Evolutionary conservation across 2,329 filamentous ascomycete genomes (phyloP).

Genomic region (Elsinoe arachidis): DNA sequence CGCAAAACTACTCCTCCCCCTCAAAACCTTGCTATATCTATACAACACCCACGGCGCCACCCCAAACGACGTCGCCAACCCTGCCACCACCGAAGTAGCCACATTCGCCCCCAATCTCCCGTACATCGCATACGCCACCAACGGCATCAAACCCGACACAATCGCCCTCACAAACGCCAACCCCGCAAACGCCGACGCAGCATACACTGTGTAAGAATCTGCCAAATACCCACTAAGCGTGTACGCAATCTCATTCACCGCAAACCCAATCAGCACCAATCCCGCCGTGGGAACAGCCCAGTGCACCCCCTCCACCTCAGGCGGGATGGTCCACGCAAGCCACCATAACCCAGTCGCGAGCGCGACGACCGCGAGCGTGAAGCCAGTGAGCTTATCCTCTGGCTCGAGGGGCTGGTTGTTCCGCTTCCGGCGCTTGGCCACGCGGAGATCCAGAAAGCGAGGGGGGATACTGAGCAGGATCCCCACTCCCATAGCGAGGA

Average conservation of each 20-base stretch:
- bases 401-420: slow-evolving; percentile 26
- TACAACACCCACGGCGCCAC: neutral
- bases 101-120: neutral
- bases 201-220: too few relatives aligned
- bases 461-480: slow-evolving; percentile 35
- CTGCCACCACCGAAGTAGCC: neutral
- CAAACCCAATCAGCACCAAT: slow-evolving; percentile 37
- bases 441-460: slow-evolving; percentile 34
- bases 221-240: too few relatives aligned
- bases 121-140: slow-evolving; percentile 23
- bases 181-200: too few relatives aligned
- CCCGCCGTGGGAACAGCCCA: slow-evolving; percentile 35
- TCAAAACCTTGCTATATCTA: neutral
- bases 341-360: slow-evolving; percentile 34
- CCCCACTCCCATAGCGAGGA: slow-evolving; percentile 55
- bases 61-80: neutral
- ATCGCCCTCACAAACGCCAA: too few relatives aligned
- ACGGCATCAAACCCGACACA: slow-evolving; percentile 30
- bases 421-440: slow-evolving; percentile 23
- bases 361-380: slow-evolving; percentile 31
- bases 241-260: slow-evolving; percentile 26
- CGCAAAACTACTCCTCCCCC: neutral
- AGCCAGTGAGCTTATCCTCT: slow-evolving; percentile 43
- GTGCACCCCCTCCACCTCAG: slow-evolving; percentile 24
- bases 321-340: slow-evolving; percentile 43